Evolutionary conservation across 305 asterid species (phyloP), one percentile per base, ranked within the genome.

Genomic region (Solanum chacoense): DNA sequence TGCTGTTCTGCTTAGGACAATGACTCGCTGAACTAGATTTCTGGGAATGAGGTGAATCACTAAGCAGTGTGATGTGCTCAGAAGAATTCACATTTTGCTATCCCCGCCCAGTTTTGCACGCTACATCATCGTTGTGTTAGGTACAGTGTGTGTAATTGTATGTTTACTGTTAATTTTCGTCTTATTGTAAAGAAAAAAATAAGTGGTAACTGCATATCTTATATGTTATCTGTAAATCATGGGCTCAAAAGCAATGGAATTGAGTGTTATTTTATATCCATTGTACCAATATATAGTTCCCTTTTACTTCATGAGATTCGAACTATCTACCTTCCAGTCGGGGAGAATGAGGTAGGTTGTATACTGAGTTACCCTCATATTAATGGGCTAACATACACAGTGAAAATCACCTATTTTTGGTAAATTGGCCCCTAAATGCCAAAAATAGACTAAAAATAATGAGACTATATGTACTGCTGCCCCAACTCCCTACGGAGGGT

Each of bases 1-100:
- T 83, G 74, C 93, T 63, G 90, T 89, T 92, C 88, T 93, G 78
- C 93, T 92, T 87, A 87, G 90, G 90, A 88, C 94, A 86, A 91
- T 89, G 95, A 89, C 95, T 90, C 90, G 91, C 91, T 93, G 95
- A 94, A 90, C 93, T 91, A 34, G 87, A 35, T 88, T 86, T 22
- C 50, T 50, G 85, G 92, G 88, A 73, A 75, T 75, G 92, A 92
- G 88, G 90, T 92, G 92, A 89, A 87, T 87, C 91, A 90, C 72
- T 80, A 86, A 29, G 84, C 87, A 29, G 85, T 73, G 67, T 31
- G 40, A 83, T 83, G 20, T 29, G 29, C 14, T 29, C 28, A 18
- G 42, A 83, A 28, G 67, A 80, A 42, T 42, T 78, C 13, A 0
- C 42, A 78, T 24, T 78, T 38, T 13, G 85, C 63, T 78, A 13